Evolutionary conservation across 2,329 filamentous ascomycete genomes (phyloP).

Genomic region (Cercospora nicotianae): DNA sequence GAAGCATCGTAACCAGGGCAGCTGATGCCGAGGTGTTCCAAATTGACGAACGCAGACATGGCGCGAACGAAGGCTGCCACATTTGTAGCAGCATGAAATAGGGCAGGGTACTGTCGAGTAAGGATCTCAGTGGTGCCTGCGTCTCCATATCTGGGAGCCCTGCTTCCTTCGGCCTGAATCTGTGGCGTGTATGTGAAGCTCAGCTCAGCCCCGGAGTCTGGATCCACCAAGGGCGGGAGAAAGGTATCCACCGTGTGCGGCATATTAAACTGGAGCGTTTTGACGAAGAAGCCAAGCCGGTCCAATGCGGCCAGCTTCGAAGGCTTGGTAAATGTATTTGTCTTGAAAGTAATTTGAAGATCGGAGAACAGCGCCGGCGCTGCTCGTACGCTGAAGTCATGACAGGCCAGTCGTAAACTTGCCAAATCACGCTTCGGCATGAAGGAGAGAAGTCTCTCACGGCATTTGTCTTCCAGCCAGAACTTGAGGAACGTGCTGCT

Average conservation of each 20-base stretch:
- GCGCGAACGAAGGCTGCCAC: conserved; percentile 79
- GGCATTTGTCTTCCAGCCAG: conserved; percentile 51
- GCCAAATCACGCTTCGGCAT: conserved; percentile 46
- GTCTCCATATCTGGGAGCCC: conserved; percentile 74
- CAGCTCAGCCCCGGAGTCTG: conserved; percentile 72
- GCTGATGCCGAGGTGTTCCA: conserved; percentile 72
- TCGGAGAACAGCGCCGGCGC: conserved; percentile 69
- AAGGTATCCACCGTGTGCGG: conserved; percentile 77
- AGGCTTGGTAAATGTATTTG: conserved; percentile 73
- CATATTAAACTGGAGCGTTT: conserved; percentile 74
- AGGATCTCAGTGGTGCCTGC: conserved; percentile 76
- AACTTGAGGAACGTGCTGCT: conserved; percentile 52
- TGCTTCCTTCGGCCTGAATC: conserved; percentile 55
- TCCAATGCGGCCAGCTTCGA: conserved; percentile 71
- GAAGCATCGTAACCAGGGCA: conserved; percentile 68
- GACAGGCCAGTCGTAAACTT: conserved; percentile 63
- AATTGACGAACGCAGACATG: conserved; percentile 65
- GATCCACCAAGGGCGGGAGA: conserved; percentile 79
- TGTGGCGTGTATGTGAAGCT: conserved; percentile 80
- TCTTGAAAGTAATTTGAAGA: conserved; percentile 68
- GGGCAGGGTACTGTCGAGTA: conserved; percentile 80
- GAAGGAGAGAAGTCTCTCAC: conserved; percentile 46
- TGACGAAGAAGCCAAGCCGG: conserved; percentile 75
- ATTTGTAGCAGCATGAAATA: conserved; percentile 88
- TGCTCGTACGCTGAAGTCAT: conserved; percentile 68